These are phyloP conservation scores for Claviceps pusilla DNA, from an alignment of 2,329 filamentous ascomycete genomes.

Conservation along the genomic window DNA sequence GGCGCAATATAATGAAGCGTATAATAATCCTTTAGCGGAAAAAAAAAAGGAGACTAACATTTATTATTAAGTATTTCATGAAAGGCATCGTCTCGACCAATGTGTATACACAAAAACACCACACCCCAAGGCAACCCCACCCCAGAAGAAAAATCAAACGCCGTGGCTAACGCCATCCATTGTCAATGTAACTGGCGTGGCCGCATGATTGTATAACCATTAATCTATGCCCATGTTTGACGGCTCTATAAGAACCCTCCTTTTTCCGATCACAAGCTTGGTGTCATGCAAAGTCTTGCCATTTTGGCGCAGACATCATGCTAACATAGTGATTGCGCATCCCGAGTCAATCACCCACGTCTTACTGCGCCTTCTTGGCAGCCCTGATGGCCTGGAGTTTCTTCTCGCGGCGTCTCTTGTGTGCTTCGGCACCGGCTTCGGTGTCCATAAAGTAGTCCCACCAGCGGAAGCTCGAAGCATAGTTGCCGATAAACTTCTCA, in stretches of 20 bases:
- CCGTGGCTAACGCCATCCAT: slow-evolving; percentile 15
- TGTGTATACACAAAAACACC: slow-evolving; percentile 11
- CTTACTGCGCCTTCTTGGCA: slow-evolving; percentile 53
- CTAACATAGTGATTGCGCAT: background rate
- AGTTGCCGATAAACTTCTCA: slow-evolving; percentile 98
- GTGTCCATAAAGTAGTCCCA: slow-evolving; percentile 94
- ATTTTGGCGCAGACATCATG: background rate
- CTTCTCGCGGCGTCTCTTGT: slow-evolving; percentile 67
- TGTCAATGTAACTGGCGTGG: slow-evolving; percentile 8
- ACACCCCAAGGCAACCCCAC: slow-evolving; percentile 6
- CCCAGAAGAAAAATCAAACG: slow-evolving; percentile 9
- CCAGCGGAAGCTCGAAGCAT: slow-evolving; percentile 95
- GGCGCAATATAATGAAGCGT: background rate
- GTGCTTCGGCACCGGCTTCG: slow-evolving; percentile 76
- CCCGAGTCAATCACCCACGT: background rate
- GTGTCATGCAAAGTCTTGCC: background rate
- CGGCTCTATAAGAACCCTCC: background rate
- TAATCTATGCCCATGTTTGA: slow-evolving; percentile 4
- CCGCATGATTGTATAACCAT: slow-evolving; percentile 4
- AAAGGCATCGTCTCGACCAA: background rate
- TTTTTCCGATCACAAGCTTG: background rate
- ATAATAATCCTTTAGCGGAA: background rate
- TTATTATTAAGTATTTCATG: slow-evolving; percentile 4
- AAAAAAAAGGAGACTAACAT: background rate
- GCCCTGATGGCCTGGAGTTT: slow-evolving; percentile 48